Evolutionary conservation across 1,284 basidiomycete species (phyloP).

Genomic region (Lentinula novae-zelandiae): DNA sequence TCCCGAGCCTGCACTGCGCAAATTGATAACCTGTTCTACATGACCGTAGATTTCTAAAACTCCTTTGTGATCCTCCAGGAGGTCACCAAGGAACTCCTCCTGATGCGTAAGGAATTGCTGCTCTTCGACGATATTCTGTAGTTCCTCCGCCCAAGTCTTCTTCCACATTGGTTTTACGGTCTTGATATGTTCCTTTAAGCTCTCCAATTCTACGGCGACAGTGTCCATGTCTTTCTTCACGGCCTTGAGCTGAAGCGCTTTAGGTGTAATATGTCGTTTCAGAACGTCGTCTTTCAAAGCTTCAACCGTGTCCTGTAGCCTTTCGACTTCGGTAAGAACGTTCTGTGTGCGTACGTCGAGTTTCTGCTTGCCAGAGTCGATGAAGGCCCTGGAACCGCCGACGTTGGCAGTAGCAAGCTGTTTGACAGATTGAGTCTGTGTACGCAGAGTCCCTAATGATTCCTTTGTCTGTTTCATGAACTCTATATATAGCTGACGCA

Average conservation of each 20-base stretch:
- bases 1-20: conserved; percentile 52
- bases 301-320: conserved; percentile 91
- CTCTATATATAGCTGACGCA: conserved; percentile 92
- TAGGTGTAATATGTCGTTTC: conserved; percentile 85
- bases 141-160: conserved; percentile 96
- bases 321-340: conserved; percentile 89
- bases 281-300: conserved; percentile 89
- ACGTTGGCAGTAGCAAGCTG: conserved; percentile 82
- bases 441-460: conserved; percentile 71
- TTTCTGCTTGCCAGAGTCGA: conserved; percentile 89
- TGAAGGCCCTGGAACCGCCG: conserved; percentile 84
- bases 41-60: conserved; percentile 82
- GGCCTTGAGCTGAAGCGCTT: conserved; percentile 66
- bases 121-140: conserved; percentile 96
- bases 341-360: conserved; percentile 88
- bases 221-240: conserved; percentile 74
- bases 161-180: conserved; percentile 97
- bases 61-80: conserved; percentile 90
- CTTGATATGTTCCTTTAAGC: conserved; percentile 81
- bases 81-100: conserved; percentile 85
- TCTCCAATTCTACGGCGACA: conserved; percentile 71
- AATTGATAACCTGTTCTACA: conserved; percentile 83
- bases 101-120: conserved; percentile 93
- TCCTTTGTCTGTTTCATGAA: conserved; percentile 91
- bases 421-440: conserved; percentile 84